Base-by-base conservation (phyloP, 2,329 filamentous ascomycete genomes). In the Ilyonectria mors-panacis region DNA sequence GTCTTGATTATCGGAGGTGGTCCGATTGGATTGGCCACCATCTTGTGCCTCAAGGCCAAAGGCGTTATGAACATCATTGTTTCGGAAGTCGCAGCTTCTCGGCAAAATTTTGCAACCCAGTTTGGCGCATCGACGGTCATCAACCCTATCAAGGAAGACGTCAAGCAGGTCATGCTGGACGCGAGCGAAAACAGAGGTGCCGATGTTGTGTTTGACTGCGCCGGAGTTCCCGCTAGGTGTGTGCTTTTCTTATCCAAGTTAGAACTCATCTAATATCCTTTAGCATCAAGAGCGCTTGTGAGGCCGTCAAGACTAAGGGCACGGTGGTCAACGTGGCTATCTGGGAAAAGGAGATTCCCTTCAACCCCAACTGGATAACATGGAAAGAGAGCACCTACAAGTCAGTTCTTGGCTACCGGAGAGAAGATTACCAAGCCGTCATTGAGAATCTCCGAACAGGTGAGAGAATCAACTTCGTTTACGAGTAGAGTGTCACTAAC, bases 261-360 rank as follows among this genome's bases (percentile, higher is more conserved):
- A 2, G 2, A 19, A 6, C 1, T 1, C 2, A 17, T 4, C 58
- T 72, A 26, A 72, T 5, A 17, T 5, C 0, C 1, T 1, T 6
- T n/a, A 76, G 74, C 17, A 59, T 75, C 10, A 76, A 76, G 12
- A 67, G 68, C 9, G 88, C 78, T 71, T 87, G 84, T 45, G 77
- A 82, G 21, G 82, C 85, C 0, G 85, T 89, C 3, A 81, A 84
- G 55, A 81, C 84, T 0, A 81, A 86, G 39, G 90, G 89, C 0
- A 87, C 86, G 0, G 82, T 92, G 0, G 84, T 92, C 2, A 92
- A 92, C 67, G 84, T 92, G n/a, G 88, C 89, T 0, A 87, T 92
- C 3, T 91, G 88, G 88, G 88, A 90, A 73, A 87, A 75, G 48
- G 73, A 76, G 26, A 71, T 76, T 0, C 74, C 73, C 0, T 76